Evolutionary conservation across 257 asterid genomes (phyloP).

Genomic region (Dorcoceras hygrometricum): DNA sequence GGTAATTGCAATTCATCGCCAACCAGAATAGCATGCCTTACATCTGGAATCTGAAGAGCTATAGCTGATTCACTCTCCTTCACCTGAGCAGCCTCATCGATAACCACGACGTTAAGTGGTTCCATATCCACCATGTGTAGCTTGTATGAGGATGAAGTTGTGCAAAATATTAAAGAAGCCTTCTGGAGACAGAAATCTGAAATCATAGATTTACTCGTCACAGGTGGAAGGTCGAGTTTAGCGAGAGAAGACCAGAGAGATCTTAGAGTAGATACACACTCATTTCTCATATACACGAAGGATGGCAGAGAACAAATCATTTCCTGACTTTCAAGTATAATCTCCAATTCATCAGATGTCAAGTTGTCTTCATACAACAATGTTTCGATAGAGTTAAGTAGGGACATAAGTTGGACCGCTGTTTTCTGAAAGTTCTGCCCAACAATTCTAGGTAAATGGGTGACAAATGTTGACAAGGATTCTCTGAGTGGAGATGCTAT

Average conservation of each 20-base stretch:
- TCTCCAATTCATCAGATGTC: slow-evolving; percentile 34
- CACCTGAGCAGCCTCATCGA: slow-evolving; percentile 66
- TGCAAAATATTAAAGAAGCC: slow-evolving; percentile 55
- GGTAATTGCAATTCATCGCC: slow-evolving; percentile 63
- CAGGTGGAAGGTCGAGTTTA: slow-evolving; percentile 31
- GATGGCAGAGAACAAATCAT: slow-evolving; percentile 20
- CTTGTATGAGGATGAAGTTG: slow-evolving; percentile 44
- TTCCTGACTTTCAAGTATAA: slow-evolving; percentile 20
- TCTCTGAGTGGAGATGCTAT: slow-evolving; percentile 26
- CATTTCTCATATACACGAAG: slow-evolving; percentile 22
- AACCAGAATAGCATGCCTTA: slow-evolving; percentile 45
- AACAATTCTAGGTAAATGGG: slow-evolving; percentile 41
- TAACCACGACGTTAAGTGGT: slow-evolving; percentile 42
- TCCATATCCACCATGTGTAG: slow-evolving; percentile 31
- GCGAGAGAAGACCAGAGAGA: slow-evolving; percentile 33
- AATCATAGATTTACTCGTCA: not conserved
- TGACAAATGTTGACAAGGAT: slow-evolving; percentile 32
- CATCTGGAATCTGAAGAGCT: slow-evolving; percentile 46
- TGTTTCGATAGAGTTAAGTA: slow-evolving; percentile 28
- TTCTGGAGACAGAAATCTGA: slow-evolving; percentile 36
- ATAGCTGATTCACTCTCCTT: slow-evolving; percentile 55
- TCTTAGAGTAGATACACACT: slow-evolving; percentile 29
- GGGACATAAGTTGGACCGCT: slow-evolving; percentile 28
- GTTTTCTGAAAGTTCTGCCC: slow-evolving; percentile 31
- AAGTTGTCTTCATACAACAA: slow-evolving; percentile 35